A percentile compares a stretch with the other conserved stretches of the same genome.
Conservation (phyloP, 441 rosid genomes). For the Adansonia madagascariensis region DNA sequence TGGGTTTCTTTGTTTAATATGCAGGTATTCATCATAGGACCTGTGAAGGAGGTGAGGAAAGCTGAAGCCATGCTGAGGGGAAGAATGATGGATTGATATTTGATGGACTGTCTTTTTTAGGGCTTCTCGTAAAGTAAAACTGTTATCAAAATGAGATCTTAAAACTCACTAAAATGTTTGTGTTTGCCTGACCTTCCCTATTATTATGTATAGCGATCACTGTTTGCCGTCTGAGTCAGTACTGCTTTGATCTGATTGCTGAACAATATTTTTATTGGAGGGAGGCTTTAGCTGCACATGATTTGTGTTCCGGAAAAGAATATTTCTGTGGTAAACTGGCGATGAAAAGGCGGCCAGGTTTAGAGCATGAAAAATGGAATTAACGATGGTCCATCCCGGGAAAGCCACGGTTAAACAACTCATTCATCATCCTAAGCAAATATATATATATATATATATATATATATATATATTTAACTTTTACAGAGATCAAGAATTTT, state of each 20-base stretch:
- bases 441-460: too few relatives aligned
- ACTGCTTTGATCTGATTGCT: conserved; percentile 15
- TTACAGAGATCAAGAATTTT: too few relatives aligned
- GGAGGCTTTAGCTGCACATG: background rate
- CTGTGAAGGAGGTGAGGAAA: conserved; percentile 83
- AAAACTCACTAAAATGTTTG: conserved; percentile 14
- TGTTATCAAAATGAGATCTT: conserved; percentile 15
- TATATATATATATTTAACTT: too few relatives aligned
- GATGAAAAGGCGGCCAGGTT: background rate
- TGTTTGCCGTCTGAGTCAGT: background rate
- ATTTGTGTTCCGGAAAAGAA: too few relatives aligned
- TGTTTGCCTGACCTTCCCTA: conserved; percentile 12
- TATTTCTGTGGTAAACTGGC: too few relatives aligned
- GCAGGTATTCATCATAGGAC: conserved; percentile 83
- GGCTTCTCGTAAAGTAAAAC: conserved; percentile 3
- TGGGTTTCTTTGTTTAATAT: background rate
- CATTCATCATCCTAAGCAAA: too few relatives aligned
- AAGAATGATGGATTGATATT: conserved; percentile 61
- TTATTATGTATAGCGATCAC: background rate
- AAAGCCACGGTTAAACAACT: too few relatives aligned
- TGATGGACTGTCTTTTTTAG: conserved; percentile 26
- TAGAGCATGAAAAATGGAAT: background rate
- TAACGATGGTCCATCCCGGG: background rate
- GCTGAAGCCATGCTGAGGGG: conserved; percentile 94
- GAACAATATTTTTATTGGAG: background rate